A percentile compares a stretch with the other conserved stretches of the same genome.
Evolutionary conservation across 2,329 filamentous ascomycete species (phyloP).

Genomic region (Orbilia blumenaviensis): DNA sequence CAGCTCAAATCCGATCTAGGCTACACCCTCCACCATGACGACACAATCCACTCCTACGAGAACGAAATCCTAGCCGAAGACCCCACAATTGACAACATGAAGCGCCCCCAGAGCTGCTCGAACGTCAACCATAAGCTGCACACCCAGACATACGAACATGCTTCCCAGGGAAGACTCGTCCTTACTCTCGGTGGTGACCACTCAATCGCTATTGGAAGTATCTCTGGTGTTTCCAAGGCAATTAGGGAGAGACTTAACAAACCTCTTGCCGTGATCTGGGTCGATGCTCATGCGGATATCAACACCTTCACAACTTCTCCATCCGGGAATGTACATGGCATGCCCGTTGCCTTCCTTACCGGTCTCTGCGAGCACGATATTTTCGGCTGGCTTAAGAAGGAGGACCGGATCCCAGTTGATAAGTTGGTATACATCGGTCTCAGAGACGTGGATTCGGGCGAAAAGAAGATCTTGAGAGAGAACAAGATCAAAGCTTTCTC

Average conservation of each 20-base stretch:
- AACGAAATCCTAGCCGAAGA: slow-evolving; percentile 76
- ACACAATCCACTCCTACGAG: slow-evolving; percentile 80
- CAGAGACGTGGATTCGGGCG: slow-evolving; percentile 87
- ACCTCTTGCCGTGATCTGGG: slow-evolving; percentile 96
- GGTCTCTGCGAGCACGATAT: slow-evolving; percentile 78
- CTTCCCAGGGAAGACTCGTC: slow-evolving; percentile 82
- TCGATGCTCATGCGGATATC: slow-evolving; percentile 97
- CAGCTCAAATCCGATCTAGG: slow-evolving; percentile 85
- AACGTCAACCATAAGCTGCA: slow-evolving; percentile 82
- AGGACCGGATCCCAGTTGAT: slow-evolving; percentile 74
- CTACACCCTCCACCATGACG: slow-evolving; percentile 86
- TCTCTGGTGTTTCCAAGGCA: slow-evolving; percentile 86
- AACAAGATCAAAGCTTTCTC: slow-evolving; percentile 93
- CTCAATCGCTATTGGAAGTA: slow-evolving; percentile 92
- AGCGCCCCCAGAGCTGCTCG: slow-evolving; percentile 86
- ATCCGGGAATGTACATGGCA: slow-evolving; percentile 95
- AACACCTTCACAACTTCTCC: slow-evolving; percentile 91
- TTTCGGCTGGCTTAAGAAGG: slow-evolving; percentile 87
- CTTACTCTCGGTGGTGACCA: slow-evolving; percentile 96
- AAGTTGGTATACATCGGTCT: slow-evolving; percentile 98
- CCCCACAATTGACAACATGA: slow-evolving; percentile 82
- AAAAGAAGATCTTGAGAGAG: slow-evolving; percentile 90
- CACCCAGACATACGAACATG: slow-evolving; percentile 86
- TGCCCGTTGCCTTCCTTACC: slow-evolving; percentile 93
- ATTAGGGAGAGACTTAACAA: slow-evolving; percentile 80